Base-by-base conservation (phyloP, 2,329 filamentous ascomycete species). In the Whalleya microplaca region DNA sequence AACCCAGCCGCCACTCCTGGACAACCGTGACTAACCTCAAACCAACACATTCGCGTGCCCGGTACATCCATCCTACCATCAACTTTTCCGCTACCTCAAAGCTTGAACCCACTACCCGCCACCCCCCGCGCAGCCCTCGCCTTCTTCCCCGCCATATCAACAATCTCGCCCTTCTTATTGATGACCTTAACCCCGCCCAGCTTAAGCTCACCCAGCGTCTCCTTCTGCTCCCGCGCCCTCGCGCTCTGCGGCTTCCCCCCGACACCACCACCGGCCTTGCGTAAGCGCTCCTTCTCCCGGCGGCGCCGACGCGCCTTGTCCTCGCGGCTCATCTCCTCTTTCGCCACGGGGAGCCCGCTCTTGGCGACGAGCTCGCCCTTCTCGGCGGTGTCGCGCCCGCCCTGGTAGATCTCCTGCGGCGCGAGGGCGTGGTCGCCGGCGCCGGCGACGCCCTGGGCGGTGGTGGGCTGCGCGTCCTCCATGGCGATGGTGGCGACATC, bases 381-480 rank as follows among this genome's bases (percentile, higher is more conserved):
- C 62, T 81, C 83, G 45, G 78, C 78, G 14, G 76, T 85, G 59
- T 85, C 83, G 67, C 89, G 86, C 59, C 87, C 86, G n/a, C 91
- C 86, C 67, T 86, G 87, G 79, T 98, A 99, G 21, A 99, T 82
- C 74, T 99, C 95, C 71, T 98, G 95, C 2, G 95, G 95, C 45
- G 95, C 95, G 58, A 99, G 84, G 79, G 89, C 89, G 68, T 88
- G 90, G 62, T 85, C 79, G 45, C 82, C 84, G n/a, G n/a, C n/a
- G 51, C 85, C 85, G 14, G 81, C 80, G 56, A 92, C 85, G 42
- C 89, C 91, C 68, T 88, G 87, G 43, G 90, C 90, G 0, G 89
- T 91, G 16, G 89, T 88, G 7, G 95, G 94, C 67, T 96, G 89
- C 1, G 92, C 94, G 70, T 99, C 95, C 78, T 99, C 95, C 90